Conservation (phyloP, 1,139 yeast species). For the Suhomyces atakaporum region DNA sequence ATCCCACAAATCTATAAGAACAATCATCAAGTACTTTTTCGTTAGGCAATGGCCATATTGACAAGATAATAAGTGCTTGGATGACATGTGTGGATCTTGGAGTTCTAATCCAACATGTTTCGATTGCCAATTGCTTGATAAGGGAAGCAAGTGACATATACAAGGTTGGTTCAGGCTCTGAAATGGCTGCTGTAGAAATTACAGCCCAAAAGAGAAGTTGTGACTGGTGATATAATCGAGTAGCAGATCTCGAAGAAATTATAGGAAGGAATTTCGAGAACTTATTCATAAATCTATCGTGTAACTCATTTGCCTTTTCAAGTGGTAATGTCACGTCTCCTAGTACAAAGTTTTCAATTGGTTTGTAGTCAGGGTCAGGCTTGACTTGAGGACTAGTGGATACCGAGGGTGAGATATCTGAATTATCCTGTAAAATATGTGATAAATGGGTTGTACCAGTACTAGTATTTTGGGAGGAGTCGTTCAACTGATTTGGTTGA, state of each 20-base stretch:
- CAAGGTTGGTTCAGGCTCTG: constrained; percentile 84
- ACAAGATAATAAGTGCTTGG: constrained; percentile 78
- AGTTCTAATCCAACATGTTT: constrained; percentile 90
- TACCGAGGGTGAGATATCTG: constrained; percentile 29
- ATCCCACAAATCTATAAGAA: constrained; percentile 82
- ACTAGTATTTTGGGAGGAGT: constrained; percentile 9
- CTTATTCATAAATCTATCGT: constrained; percentile 62
- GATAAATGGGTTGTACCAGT: constrained; percentile 13
- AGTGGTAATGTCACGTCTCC: constrained; percentile 73
- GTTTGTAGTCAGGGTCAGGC: constrained; percentile 21
- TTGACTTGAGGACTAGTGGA: constrained; percentile 13
- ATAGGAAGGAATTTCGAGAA: constrained; percentile 82
- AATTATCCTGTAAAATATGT: constrained; percentile 25
- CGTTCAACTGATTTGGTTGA: constrained; percentile 11
- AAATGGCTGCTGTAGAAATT: constrained; percentile 78
- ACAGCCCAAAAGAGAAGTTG: constrained; percentile 90
- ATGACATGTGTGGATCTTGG: constrained; percentile 94
- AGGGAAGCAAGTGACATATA: constrained; percentile 76
- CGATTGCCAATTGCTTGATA: constrained; percentile 85
- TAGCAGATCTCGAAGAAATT: constrained; percentile 67
- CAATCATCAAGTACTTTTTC: constrained; percentile 92
- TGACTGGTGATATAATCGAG: constrained; percentile 79
- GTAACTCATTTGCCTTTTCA: constrained; percentile 70
- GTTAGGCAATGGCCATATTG: constrained; percentile 93
- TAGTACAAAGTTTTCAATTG: constrained; percentile 60